phyloP scores from a whole-genome alignment of 495 filamentous ascomycete genomes.

The Hypoxylon subgilvum region DNA sequence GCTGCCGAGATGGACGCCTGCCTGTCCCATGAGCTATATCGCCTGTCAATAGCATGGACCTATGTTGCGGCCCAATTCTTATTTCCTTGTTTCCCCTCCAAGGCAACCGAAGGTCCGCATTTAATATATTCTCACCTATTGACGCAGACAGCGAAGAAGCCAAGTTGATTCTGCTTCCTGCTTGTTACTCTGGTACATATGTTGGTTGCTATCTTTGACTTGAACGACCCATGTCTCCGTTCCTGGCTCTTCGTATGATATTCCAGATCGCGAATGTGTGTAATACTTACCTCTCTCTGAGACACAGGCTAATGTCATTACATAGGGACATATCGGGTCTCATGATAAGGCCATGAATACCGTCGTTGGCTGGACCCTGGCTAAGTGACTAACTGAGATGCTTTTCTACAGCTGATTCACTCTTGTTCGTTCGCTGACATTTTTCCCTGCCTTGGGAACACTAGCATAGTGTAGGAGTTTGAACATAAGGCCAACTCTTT shows the following conservation, averaged over 20 bases:
- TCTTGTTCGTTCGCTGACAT: too few relatives aligned
- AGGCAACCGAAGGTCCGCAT: not conserved
- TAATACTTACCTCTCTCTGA: too few relatives aligned
- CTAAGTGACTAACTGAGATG: too few relatives aligned
- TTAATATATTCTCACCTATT: not conserved
- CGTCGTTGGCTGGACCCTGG: too few relatives aligned
- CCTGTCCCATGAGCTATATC: not conserved
- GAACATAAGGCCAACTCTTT: too few relatives aligned
- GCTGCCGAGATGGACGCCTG: not conserved
- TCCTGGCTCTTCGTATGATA: not conserved
- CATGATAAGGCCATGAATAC: too few relatives aligned
- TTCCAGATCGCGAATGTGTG: too few relatives aligned
- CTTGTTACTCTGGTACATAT: not conserved
- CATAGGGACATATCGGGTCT: too few relatives aligned
- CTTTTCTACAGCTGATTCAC: too few relatives aligned
- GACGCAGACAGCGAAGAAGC: not conserved
- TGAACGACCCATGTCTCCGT: not conserved
- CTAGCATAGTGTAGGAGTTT: too few relatives aligned
- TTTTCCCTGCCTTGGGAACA: too few relatives aligned
- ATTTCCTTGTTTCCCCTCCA: not conserved
- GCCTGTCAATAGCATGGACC: not conserved
- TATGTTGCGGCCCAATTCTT: conserved; percentile 2
- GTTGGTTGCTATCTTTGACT: not conserved
- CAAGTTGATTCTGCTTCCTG: not conserved
- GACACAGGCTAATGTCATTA: too few relatives aligned